Evolutionary conservation across 2,329 filamentous ascomycete genomes (phyloP).

Genomic region (Pyricularia pennisetigena): DNA sequence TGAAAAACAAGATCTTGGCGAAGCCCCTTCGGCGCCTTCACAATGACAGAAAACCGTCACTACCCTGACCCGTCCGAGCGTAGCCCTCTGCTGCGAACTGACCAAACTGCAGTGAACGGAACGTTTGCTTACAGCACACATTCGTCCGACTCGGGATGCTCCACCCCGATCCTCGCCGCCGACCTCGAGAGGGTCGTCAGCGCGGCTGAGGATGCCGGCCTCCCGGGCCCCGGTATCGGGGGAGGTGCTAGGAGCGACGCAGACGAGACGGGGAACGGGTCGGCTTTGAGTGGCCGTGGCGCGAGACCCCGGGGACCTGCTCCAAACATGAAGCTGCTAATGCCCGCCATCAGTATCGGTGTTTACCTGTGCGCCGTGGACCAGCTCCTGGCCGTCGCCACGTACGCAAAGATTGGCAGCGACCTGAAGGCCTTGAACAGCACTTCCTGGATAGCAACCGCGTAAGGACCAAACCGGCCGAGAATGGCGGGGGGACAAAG

Average conservation of each 20-base stretch:
- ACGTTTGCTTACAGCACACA: background rate
- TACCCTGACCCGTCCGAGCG: background rate
- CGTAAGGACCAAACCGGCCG: background rate
- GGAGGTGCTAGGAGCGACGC: background rate
- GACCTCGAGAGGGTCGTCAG: slow-evolving; percentile 3
- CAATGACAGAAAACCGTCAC: background rate
- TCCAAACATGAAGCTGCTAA: slow-evolving; percentile 25
- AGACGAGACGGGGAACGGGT: background rate
- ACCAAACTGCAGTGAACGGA: background rate
- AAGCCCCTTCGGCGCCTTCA: background rate
- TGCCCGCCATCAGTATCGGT: slow-evolving; percentile 24
- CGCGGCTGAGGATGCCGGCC: slow-evolving; percentile 2
- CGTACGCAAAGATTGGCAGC: slow-evolving; percentile 68
- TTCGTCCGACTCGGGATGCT: background rate
- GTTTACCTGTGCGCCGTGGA: slow-evolving; percentile 65
- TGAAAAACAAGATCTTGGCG: no score
- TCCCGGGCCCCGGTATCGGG: slow-evolving; percentile 1
- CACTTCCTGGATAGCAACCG: slow-evolving; percentile 63
- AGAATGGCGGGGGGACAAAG: background rate
- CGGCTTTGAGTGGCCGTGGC: slow-evolving; percentile 6
- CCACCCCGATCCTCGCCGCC: background rate
- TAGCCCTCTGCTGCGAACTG: background rate
- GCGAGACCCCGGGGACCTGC: slow-evolving; percentile 17
- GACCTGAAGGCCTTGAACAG: slow-evolving; percentile 65
- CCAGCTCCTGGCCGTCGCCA: slow-evolving; percentile 68